Evolutionary conservation across 2,329 filamentous ascomycete genomes (phyloP).

Genomic region (Massarina eburnea): DNA sequence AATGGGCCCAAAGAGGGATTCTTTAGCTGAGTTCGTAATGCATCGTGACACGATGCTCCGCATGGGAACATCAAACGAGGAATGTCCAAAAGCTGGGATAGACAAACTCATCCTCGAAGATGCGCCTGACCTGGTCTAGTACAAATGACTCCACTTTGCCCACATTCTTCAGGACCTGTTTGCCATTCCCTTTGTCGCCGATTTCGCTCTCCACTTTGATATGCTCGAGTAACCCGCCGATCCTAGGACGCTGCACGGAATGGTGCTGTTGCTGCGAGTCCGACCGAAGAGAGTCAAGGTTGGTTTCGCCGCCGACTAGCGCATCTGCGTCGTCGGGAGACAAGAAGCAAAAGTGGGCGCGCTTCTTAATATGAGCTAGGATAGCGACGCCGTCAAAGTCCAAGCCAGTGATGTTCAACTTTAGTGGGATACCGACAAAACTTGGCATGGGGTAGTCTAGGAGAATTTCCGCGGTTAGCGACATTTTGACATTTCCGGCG

Average conservation of each 20-base stretch:
- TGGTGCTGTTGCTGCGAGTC: conserved; percentile 26
- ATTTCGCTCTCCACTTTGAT: conserved; percentile 98
- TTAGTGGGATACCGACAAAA: conserved; percentile 93
- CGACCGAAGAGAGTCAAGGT: conserved; percentile 33
- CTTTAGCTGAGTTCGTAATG: conserved; percentile 13
- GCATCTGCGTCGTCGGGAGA: conserved; percentile 87
- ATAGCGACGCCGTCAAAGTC: conserved; percentile 95
- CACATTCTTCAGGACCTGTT: conserved; percentile 96
- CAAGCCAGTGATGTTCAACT: conserved; percentile 90
- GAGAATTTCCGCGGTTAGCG: conserved; percentile 90
- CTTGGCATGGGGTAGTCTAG: conserved; percentile 98
- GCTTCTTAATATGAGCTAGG: conserved; percentile 83
- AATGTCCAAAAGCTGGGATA: conserved; percentile 99
- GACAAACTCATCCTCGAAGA: conserved; percentile 98
- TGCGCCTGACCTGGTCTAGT: conserved; percentile 90
- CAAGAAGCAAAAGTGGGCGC: conserved; percentile 91
- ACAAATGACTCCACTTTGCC: conserved; percentile 98
- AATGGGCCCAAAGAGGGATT: conserved; percentile 9
- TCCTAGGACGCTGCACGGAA: conserved; percentile 43
- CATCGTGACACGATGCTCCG: conserved; percentile 1
- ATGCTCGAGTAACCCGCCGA: conserved; percentile 83
- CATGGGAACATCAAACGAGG: conserved; percentile 61
- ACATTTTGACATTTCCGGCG: conserved; percentile 81
- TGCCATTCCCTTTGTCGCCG: conserved; percentile 84
- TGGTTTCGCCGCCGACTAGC: conserved; percentile 50